Evolutionary conservation across 1,139 yeast species (phyloP), one percentile per base, ranked within the genome.

Genomic region (Suhomyces atakaporum): DNA sequence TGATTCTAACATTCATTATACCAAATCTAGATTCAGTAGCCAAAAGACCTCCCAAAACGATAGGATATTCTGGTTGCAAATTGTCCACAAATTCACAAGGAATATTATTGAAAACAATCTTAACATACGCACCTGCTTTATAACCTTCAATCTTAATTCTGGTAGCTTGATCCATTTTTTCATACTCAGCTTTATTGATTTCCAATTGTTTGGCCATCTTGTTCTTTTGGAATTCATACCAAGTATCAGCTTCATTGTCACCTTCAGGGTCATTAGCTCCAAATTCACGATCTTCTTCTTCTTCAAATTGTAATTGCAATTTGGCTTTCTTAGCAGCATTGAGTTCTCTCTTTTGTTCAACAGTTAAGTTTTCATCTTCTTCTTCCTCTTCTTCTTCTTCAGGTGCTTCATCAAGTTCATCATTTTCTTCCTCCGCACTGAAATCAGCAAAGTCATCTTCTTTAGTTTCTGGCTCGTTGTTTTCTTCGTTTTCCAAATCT

Each of bases 151-250:
- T 81, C 46, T 80, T 80, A 42, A 81, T 72, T 53, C 97, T 76
- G 15, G 87, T 79, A 14, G 76, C 85, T 14, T 71, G 72, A 42
- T 89, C 95, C 83, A 94, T 76, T 29, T 77, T 75, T 16, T 79
- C 84, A 42, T 77, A 73, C 57, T 83, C 89, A 4, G 86, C 79
- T 59, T 86, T 86, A 63, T 94, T 94, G 64, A 94, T 89, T 46
- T 92, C 97, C 48, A 87, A 70, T 65, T 94, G 98, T 60, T 92
- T 90, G 41, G 96, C 92, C 80, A 94, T 90, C 56, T 90, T 92
- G 44, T 95, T 94, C 65, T 94, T 94, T 62, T 94, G 97, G 61
- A 86, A 79, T 58, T 92, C 97, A 59, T 92, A 94, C 98, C 98
- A 94, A 1, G 96, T 89, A 51, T 92, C 97, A 30, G 84, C 85